phyloP scores from a whole-genome alignment of 306 rosid species.

The Cyamopsis tetragonoloba region DNA sequence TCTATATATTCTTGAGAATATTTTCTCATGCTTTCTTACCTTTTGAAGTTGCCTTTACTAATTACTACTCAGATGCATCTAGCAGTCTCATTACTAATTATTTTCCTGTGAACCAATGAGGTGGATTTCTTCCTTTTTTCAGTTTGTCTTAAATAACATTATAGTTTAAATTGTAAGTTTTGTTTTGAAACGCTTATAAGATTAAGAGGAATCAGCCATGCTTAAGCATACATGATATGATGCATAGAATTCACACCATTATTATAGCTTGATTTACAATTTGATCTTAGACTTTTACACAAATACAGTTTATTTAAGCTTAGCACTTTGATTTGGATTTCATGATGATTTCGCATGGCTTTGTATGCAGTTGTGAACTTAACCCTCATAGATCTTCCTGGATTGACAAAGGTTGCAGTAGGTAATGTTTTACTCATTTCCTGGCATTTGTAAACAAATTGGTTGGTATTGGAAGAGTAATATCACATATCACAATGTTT shows the following conservation, averaged over 20 bases:
- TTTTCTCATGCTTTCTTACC: neutral
- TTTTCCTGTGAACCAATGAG: neutral
- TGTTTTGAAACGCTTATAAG: neutral
- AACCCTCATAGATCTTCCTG: constrained; percentile 86
- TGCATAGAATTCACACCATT: neutral
- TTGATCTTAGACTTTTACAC: too few relatives aligned
- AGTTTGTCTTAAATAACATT: neutral
- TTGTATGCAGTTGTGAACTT: constrained; percentile 74
- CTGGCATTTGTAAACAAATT: neutral
- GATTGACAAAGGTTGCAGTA: constrained; percentile 86
- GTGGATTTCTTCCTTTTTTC: neutral
- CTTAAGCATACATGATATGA: neutral
- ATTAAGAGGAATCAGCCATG: too few relatives aligned
- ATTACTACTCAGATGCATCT: too few relatives aligned
- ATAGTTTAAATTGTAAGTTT: neutral
- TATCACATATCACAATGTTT: neutral
- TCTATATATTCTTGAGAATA: neutral
- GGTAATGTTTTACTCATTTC: constrained; percentile 41
- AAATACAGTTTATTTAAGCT: too few relatives aligned
- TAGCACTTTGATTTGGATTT: neutral
- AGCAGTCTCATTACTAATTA: too few relatives aligned
- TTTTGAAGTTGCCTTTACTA: too few relatives aligned
- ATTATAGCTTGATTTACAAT: too few relatives aligned
- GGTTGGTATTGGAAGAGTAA: neutral
- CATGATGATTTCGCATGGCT: constrained; percentile 10